These are phyloP conservation scores for Leucoagaricus sp. DNA, from an alignment of 1,284 basidiomycete genomes.

Conservation along the genomic window DNA sequence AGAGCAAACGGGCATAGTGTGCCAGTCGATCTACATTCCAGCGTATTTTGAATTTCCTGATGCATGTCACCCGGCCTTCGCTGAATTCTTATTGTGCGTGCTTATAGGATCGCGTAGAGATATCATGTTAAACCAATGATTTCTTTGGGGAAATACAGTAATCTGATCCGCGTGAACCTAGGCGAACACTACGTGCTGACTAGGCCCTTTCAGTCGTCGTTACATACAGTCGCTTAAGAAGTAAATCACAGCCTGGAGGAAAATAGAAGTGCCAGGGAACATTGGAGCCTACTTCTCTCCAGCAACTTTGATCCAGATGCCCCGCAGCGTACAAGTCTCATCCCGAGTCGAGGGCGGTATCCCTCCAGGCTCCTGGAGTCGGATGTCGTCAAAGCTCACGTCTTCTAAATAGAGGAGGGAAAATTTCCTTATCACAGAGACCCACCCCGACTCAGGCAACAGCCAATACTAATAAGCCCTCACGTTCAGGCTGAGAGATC, in stretches of 20 bases:
- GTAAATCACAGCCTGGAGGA: neutral
- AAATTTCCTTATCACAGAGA: no score
- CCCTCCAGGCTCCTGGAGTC: neutral
- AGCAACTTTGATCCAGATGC: neutral
- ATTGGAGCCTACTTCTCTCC: neutral
- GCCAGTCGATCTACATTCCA: neutral
- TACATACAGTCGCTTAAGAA: neutral
- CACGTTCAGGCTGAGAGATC: neutral
- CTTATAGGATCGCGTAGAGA: neutral
- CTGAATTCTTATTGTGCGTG: neutral
- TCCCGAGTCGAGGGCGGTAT: no score
- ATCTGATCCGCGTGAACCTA: conserved; percentile 9
- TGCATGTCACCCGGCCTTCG: neutral
- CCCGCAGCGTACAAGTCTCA: no score
- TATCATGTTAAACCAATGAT: neutral
- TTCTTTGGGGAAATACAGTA: neutral
- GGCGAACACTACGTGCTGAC: conserved; percentile 8
- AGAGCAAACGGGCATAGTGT: neutral
- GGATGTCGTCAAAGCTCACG: neutral
- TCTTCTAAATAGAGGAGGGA: no score
- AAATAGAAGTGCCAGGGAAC: neutral
- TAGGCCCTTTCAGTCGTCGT: neutral
- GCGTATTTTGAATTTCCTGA: neutral
- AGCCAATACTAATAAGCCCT: neutral
- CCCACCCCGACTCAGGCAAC: neutral